Evolutionary conservation across 1,284 basidiomycete genomes (phyloP), one percentile per base, ranked within the genome.

Genomic region (Microbotryomycetes sp.): DNA sequence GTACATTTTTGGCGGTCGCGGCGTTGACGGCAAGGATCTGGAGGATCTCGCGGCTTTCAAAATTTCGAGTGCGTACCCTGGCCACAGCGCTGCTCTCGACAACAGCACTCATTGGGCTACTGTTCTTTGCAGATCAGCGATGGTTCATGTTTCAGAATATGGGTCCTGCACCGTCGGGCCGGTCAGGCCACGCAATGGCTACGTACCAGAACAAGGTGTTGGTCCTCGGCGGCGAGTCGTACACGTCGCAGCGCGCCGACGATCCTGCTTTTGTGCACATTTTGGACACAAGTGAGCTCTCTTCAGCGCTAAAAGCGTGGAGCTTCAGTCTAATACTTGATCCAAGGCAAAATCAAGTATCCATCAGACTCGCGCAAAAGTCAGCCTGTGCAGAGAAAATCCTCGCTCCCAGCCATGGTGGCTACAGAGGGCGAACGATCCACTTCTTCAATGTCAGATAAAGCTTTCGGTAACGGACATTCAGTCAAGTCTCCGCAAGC

Each of bases 131-230:
- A 79, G 80, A 81, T 66, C 78, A 80, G 67, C 76, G 82, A 70
- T 97, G 94, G 94, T 98, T 93, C 78, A 97, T 94, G 90, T 97
- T 98, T 79, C 92, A 96, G 76, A 96, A 97, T 75, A 97, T 97
- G 94, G 94, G 94, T 3, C 92, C 92, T 13, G 83, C 89, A 6
- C 94, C 94, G 2, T 85, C 82, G 57, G 89, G 91, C 15, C 83
- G 94, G 55, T 92, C 89, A 16, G 94, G 94, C 3, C 94, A 98
- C 76, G 88, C 91, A 23, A 92, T 97, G 88, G 89, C 93, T 5
- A 85, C 88, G 13, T 87, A 87, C 73, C 89, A 90, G 55, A 83
- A 87, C 56, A 86, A 87, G 71, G 88, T 98, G 11, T 89, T 91
- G 68, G 91, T 97, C 2, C 82, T 97, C 13, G 94, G 94, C 47